phyloP scores from a whole-genome alignment of 306 rosid genomes.

The Prunus mongolica region DNA sequence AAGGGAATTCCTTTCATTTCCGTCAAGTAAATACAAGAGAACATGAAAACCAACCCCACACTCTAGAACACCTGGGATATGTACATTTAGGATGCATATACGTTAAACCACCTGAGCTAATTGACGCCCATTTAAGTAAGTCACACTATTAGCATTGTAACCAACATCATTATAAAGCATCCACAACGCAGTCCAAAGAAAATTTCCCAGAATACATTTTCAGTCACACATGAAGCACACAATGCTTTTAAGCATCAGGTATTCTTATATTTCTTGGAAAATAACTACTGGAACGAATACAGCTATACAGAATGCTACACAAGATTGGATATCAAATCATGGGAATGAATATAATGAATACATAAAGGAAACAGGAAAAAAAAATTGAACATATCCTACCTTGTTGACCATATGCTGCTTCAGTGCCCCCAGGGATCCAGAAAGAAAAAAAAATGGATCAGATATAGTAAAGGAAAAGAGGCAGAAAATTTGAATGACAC shows the following conservation, averaged over 20 bases:
- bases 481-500: constrained; percentile 7
- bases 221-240: not conserved
- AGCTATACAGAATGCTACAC: not conserved
- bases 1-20: not conserved
- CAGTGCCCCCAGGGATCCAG: constrained; percentile 30
- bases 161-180: not conserved
- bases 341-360: not conserved
- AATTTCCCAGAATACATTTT: not conserved
- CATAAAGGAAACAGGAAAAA: constrained; percentile 1
- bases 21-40: not conserved
- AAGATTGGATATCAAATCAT: not conserved
- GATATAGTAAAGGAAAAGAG: constrained; percentile 17
- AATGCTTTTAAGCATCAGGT: not conserved
- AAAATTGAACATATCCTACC: constrained; percentile 46
- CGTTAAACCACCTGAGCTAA: not conserved
- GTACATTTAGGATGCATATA: not conserved
- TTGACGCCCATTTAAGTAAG: not conserved
- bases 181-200: not conserved
- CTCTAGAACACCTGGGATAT: not conserved
- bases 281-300: not conserved
- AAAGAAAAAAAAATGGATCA: constrained; percentile 18
- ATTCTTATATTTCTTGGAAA: not conserved
- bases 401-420: constrained; percentile 70
- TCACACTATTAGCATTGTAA: not conserved
- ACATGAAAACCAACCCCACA: not conserved